Base-by-base conservation (phyloP, 1,284 basidiomycete genomes). In the Melanopsichium pennsylvanicum region DNA sequence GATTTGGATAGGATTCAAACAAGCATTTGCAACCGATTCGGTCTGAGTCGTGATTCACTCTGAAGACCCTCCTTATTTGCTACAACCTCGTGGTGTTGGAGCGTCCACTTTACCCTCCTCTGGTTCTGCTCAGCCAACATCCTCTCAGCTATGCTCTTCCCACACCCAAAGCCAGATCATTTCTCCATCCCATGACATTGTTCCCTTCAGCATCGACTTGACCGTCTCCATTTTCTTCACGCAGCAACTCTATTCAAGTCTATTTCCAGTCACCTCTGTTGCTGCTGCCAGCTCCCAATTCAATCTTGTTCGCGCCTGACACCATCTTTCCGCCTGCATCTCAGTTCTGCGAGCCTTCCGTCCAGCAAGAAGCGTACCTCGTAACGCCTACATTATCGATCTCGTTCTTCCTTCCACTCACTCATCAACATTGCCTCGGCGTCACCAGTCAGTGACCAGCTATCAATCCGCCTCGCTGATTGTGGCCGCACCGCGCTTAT, bases 131-230 rank as follows among this genome's bases (percentile, higher is more conserved):
- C 32, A 36, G 23, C 38, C 31, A 21, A 13, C 15, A 25, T 15
- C 27, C 23, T 29, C 41, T 31, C 40, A 38, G 31, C 58, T 5
- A 60, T 54, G 49, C 31, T 47, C 49, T 44, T 39, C 26, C 44
- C 44, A 32, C 50, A 29, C 31, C 19, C 25, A n/a, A 15, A 22
- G 9, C 15, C 32, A 25, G 5, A 8, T 29, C 33, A 12, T 13
- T 27, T 18, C 31, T 16, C 34, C 26, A 11, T 34, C 27, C 29
- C 56, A 23, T 59, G 48, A 47, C 43, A 40, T 32, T 21, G 10
- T 11, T 29, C 15, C 32, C 26, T 16, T 10, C 22, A 31, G 7
- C 43, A 19, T 18, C 46, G 40, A 18, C 25, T 22, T 31, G 29
- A 48, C 40, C 45, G 29, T 33, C 35, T 25, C 10, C 19, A 12